Conservation (phyloP, 2,329 filamentous ascomycete genomes). For the Penicillium thymicola region DNA sequence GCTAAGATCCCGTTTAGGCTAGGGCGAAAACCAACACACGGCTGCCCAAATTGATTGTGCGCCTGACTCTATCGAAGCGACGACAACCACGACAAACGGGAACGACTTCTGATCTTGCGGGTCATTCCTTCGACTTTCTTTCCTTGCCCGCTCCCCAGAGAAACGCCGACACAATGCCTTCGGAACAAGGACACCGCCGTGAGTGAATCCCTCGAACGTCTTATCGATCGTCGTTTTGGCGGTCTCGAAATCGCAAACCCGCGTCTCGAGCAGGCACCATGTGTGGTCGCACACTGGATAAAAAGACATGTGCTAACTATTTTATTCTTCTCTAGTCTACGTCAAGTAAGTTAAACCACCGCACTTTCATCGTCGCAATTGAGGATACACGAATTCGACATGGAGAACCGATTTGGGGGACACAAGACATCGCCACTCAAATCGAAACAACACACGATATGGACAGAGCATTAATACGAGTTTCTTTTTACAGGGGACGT, state of each 20-base stretch:
- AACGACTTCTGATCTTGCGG: slow-evolving; percentile 27
- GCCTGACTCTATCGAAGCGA: slow-evolving; percentile 39
- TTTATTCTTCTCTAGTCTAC: slow-evolving; percentile 61
- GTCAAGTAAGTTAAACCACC: slow-evolving; percentile 70
- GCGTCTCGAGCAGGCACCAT: slow-evolving; percentile 8
- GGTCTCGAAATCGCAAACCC: slow-evolving; percentile 11
- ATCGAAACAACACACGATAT: slow-evolving; percentile 4
- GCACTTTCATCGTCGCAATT: slow-evolving; percentile 22
- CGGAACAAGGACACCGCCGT: slow-evolving; percentile 85
- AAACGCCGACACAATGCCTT: slow-evolving; percentile 72
- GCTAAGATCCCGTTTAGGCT: slow-evolving; percentile 38
- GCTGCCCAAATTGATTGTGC: slow-evolving; percentile 40
- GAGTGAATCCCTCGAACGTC: slow-evolving; percentile 49
- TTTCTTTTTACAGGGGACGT: slow-evolving; percentile 68
- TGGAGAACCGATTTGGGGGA: slow-evolving; percentile 15
- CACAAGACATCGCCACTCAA: slow-evolving; percentile 7
- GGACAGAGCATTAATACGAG: slow-evolving; percentile 35
- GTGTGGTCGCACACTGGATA: slow-evolving; percentile 2
- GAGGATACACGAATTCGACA: slow-evolving; percentile 18
- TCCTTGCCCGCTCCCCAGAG: slow-evolving; percentile 42
- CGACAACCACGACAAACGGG: slow-evolving; percentile 42
- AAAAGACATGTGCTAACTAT: slow-evolving; percentile 30
- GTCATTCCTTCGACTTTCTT: slow-evolving; percentile 43
- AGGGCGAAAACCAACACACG: slow-evolving; percentile 27
- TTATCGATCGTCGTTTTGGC: slow-evolving; percentile 16